These are phyloP conservation scores for Boletus eberwhitei DNA, from an alignment of 768 basidiomycete species.

Conservation along the genomic window DNA sequence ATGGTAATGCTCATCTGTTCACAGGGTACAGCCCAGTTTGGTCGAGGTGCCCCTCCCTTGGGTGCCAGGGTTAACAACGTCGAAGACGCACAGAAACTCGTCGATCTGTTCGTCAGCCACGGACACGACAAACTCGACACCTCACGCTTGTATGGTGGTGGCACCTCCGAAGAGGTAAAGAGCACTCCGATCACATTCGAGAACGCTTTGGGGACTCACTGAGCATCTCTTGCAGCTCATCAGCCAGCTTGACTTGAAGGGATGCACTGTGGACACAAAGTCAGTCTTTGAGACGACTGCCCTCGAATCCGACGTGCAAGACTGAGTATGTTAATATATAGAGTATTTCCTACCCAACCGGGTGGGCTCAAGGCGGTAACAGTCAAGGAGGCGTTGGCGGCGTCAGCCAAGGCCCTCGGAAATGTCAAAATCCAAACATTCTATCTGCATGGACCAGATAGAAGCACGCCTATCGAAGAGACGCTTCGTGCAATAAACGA, in stretches of 20 bases:
- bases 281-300: not conserved
- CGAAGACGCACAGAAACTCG: slow-evolving; percentile 17
- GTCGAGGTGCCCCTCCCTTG: slow-evolving; percentile 2
- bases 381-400: not conserved
- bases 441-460: slow-evolving; percentile 36
- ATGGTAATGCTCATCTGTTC: not conserved
- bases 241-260: slow-evolving; percentile 12
- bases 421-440: slow-evolving; percentile 2
- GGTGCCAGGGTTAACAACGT: slow-evolving; percentile 11
- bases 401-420: not conserved
- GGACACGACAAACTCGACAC: slow-evolving; percentile 15
- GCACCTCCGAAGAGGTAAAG: slow-evolving; percentile 14
- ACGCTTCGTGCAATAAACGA: slow-evolving; percentile 47
- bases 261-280: slow-evolving; percentile 21
- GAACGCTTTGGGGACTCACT: not conserved
- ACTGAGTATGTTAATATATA: not conserved
- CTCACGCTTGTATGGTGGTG: slow-evolving; percentile 9
- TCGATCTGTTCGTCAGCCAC: slow-evolving; percentile 15
- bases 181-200: not conserved
- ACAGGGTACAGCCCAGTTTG: slow-evolving; percentile 19
- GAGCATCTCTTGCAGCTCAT: slow-evolving; percentile 5
- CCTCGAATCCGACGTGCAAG: not conserved
- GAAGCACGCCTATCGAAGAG: slow-evolving; percentile 43
- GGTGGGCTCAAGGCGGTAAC: not conserved
- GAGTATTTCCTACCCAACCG: slow-evolving; percentile 34